Conservation (phyloP, 2,329 filamentous ascomycete genomes). For the Coleophoma crateriformis region DNA sequence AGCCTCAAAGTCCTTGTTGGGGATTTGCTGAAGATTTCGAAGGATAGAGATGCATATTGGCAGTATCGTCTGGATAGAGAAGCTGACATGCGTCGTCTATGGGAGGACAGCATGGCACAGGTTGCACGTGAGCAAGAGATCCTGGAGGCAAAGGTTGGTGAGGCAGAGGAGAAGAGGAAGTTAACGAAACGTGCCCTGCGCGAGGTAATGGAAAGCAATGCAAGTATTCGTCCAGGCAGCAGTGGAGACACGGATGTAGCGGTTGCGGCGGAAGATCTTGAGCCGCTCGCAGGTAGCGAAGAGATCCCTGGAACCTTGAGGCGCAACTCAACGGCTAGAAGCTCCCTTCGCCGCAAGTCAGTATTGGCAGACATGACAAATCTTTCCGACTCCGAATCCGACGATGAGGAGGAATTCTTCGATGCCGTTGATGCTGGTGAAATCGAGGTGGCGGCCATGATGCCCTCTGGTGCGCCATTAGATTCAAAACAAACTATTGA, state of each 20-base stretch:
- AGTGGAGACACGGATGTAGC: constrained; percentile 12
- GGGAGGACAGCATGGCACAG: constrained; percentile 98
- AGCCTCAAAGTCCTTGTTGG: constrained; percentile 81
- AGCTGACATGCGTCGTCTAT: constrained; percentile 86
- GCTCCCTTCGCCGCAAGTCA: constrained; percentile 52
- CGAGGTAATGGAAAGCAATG: constrained; percentile 71
- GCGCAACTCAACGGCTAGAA: constrained; percentile 35
- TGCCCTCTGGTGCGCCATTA: constrained; percentile 37
- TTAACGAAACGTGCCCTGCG: constrained; percentile 84
- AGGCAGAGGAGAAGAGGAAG: constrained; percentile 85
- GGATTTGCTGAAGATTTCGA: constrained; percentile 85
- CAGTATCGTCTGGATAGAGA: constrained; percentile 91
- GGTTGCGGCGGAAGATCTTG: constrained; percentile 21
- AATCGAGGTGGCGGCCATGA: constrained; percentile 72
- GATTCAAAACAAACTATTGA: constrained; percentile 12
- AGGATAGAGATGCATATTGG: constrained; percentile 94
- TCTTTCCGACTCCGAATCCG: constrained; percentile 69
- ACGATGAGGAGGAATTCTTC: constrained; percentile 91
- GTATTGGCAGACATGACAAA: constrained; percentile 66
- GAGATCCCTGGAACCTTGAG: constrained; percentile 18
- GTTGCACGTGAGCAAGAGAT: constrained; percentile 94
- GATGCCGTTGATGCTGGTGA: constrained; percentile 93
- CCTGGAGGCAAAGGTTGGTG: constrained; percentile 79
- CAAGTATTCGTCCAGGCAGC: constrained; percentile 30
- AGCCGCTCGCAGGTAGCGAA: constrained; percentile 30